A percentile compares a stretch with the other conserved stretches of the same genome.
phyloP scores from a whole-genome alignment of 306 rosid genomes.

The Dryas drummondii region DNA sequence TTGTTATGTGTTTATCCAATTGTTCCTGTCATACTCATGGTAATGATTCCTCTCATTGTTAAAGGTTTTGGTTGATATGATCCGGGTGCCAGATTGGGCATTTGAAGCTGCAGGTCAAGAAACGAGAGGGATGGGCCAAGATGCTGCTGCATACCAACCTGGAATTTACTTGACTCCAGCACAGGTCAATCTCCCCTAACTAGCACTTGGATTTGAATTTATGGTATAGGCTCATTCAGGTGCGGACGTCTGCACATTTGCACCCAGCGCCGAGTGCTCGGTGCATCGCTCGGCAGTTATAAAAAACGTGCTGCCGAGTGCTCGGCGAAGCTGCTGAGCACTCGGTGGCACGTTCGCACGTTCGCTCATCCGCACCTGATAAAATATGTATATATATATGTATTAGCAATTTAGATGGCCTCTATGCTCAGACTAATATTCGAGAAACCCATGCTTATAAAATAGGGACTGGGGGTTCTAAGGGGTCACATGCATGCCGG shows the following conservation, averaged over 20 bases:
- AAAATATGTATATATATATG: no score
- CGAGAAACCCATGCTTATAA: conserved; percentile 14
- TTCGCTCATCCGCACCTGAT: no score
- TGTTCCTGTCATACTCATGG: conserved; percentile 12
- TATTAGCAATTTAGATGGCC: background rate
- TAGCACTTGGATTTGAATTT: background rate
- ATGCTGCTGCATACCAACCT: conserved; percentile 87
- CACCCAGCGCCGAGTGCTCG: no score
- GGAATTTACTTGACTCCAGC: conserved; percentile 96
- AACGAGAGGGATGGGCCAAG: conserved; percentile 92
- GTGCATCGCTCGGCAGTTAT: no score
- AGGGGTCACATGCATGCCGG: background rate
- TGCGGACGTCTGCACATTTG: no score
- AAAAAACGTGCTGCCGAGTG: no score
- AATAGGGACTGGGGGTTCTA: background rate
- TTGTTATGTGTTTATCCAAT: background rate
- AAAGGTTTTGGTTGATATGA: conserved; percentile 90
- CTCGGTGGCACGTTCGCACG: no score
- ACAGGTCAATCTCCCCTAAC: conserved; percentile 45
- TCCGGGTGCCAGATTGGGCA: conserved; percentile 99
- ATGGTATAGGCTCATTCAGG: background rate
- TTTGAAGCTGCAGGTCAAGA: conserved; percentile 99
- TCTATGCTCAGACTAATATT: conserved; percentile 12
- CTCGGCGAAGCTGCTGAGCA: no score
- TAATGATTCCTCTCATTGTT: conserved; percentile 28